Base-by-base conservation (phyloP, 1,284 basidiomycete species). In the Hemileccinum hortonii region DNA sequence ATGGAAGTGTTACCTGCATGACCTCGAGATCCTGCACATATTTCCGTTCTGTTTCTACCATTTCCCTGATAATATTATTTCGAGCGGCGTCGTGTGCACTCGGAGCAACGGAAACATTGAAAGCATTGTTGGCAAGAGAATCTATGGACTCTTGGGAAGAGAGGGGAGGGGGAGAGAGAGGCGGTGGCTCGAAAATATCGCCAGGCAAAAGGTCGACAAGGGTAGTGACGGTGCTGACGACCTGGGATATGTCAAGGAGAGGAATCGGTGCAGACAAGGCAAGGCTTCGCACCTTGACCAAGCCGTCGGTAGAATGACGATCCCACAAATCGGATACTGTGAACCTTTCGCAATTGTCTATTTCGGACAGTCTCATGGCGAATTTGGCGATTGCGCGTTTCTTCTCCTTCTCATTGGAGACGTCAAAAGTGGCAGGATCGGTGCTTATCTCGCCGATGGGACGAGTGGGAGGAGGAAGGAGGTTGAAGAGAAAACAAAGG, bases 1-100 rank as follows among this genome's bases (percentile, higher is more conserved):
- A 39, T 35, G 55, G 43, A 54, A 33, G 22, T 67, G 83, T 63
- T 60, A 91, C 92, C 83, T 96, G 94, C 80, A 99, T 87, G 64
- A 95, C 87, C 72, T 99, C 97, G 52, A 99, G 77, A 73, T 99
- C 96, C 71, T 96, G 92, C 16, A 99, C 96, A 71, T 96, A 99
- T 75, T 97, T 98, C 49, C 96, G 86, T 71, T 99, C 97, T 4
- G 92, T 95, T 67, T 94, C 91, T 47, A 97, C 83, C 60, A 96
- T 85, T 71, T 97, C 94, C 59, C 82, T 81, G 51, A 94, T 82
- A 58, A 93, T 89, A 60, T 92, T 87, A 59, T 83, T 84, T 32
- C 91, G 79, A 19, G 86, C 86, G 16, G 83, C 78, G 56, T 88
- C 86, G 52, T 82, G 78, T 18, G 80, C 79, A 61, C 77, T 83